These are phyloP conservation scores for Fusarium sp. DNA, from an alignment of 2,329 filamentous ascomycete species.

Conservation along the genomic window DNA sequence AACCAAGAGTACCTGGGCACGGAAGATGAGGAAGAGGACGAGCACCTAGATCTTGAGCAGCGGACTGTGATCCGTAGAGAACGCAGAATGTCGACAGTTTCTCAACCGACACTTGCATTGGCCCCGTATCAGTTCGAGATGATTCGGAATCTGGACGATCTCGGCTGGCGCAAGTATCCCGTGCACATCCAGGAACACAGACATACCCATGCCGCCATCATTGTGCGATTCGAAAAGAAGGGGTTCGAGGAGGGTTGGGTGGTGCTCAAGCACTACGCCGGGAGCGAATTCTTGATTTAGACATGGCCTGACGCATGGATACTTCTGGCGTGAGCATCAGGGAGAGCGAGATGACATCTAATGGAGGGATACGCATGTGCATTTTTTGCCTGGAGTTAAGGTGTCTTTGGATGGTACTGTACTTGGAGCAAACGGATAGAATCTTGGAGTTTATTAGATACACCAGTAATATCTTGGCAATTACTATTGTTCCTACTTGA, in stretches of 20 bases:
- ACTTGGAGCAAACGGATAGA: slow-evolving; percentile 8
- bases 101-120: slow-evolving; percentile 80
- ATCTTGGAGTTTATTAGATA: slow-evolving; percentile 3
- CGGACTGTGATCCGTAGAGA: slow-evolving; percentile 56
- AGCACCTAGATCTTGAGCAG: slow-evolving; percentile 53
- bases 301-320: background rate
- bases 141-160: slow-evolving; percentile 79
- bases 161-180: slow-evolving; percentile 73
- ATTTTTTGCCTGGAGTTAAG: slow-evolving; percentile 29
- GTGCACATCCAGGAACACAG: slow-evolving; percentile 81
- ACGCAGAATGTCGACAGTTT: slow-evolving; percentile 55
- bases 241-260: slow-evolving; percentile 80
- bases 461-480: background rate
- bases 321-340: background rate
- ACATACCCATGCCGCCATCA: slow-evolving; percentile 93
- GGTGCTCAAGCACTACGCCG: slow-evolving; percentile 85
- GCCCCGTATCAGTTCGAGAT: slow-evolving; percentile 86
- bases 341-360: background rate
- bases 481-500: background rate
- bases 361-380: background rate
- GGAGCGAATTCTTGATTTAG: slow-evolving; percentile 72
- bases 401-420: background rate
- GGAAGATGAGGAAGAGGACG: slow-evolving; percentile 60
- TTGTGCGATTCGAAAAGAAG: slow-evolving; percentile 77
- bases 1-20: slow-evolving; percentile 76